Evolutionary conservation across 148 eudicot species (phyloP), one percentile per base, ranked within the genome.

Genomic region (Talinum fruticosum): DNA sequence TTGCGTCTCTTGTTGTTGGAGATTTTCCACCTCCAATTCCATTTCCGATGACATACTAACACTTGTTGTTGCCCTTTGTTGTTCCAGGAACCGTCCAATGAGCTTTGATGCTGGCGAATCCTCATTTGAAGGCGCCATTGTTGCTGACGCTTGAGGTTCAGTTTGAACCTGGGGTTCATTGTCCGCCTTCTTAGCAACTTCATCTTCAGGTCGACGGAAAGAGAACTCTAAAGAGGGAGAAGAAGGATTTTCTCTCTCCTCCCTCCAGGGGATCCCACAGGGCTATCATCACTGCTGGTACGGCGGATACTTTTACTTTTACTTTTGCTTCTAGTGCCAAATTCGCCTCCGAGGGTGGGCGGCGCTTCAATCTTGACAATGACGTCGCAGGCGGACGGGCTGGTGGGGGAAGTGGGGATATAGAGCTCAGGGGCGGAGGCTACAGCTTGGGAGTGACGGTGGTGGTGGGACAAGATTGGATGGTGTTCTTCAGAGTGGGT

Each of bases 1-100:
- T 13, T 47, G 66, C 33, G 45, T 76, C 38, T 76, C 57, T 30
- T 44, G 32, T 32, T 83, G 73, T 2, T 69, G 78, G 8, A 85
- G 44, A 23, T 84, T 88, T 15, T 73, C 84, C 83, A 82, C 84
- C 32, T 91, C 90, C 64, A 83, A 18, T 61, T 87, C 87, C 84
- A 89, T 72, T 47, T 87, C 88, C 21, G 83, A 78, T 1, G 84
- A 51, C 66, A 82, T 45, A 29, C 83, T 86, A 0, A 83, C 86
- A n/a, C 82, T 87, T 0, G 84, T 86, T 1, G 75, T 71, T 23
- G 64, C 83, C 18, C 74, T 89, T 66, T 85, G 87, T 8, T 83
- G 74, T 32, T 74, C 77, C 24, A 57, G 81, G 0, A 84, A 87
- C 45, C 80, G 86, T 2, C 83, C 87, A 12, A 84, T 85, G 62